Conservation (phyloP, 2,329 filamentous ascomycete genomes). For the Westerdykella aurantiaca region DNA sequence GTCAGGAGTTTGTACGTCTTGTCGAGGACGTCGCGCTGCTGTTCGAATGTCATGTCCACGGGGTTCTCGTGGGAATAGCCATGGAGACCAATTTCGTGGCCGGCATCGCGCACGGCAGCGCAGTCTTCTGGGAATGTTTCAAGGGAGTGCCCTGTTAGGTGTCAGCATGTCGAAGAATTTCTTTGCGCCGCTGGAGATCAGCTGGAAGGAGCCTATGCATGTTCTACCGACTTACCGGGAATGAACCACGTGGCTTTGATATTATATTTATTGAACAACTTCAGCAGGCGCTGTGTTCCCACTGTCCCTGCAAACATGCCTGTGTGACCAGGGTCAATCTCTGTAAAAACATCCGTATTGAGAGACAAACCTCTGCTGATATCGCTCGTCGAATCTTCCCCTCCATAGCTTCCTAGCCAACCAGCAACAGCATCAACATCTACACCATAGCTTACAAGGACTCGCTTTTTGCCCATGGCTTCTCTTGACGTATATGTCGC, state of each 20-base stretch:
- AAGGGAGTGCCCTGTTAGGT: slow-evolving; percentile 44
- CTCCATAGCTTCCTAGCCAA: slow-evolving; percentile 70
- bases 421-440: slow-evolving; percentile 64
- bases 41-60: slow-evolving; percentile 64
- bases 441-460: slow-evolving; percentile 59
- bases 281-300: slow-evolving; percentile 60
- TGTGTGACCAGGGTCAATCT: slow-evolving; percentile 19
- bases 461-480: slow-evolving; percentile 46
- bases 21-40: slow-evolving; percentile 68
- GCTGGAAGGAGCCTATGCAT: background rate
- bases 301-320: slow-evolving; percentile 64
- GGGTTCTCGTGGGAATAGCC: slow-evolving; percentile 72
- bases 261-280: slow-evolving; percentile 64
- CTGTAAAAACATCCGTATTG: too few species aligned
- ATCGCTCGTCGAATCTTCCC: slow-evolving; percentile 65
- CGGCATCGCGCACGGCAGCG: slow-evolving; percentile 53
- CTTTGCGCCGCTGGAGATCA: too few species aligned
- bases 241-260: slow-evolving; percentile 66
- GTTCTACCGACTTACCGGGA: slow-evolving; percentile 41
- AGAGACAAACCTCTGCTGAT: slow-evolving; percentile 57
- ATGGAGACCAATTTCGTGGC: slow-evolving; percentile 63
- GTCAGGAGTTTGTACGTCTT: slow-evolving; percentile 68
- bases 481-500: background rate
- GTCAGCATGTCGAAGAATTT: background rate
- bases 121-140: slow-evolving; percentile 64